Evolutionary conservation across 371 early-diverging fungal genomes (phyloP).

Genomic region (Dinochytrium kinnereticum): DNA sequence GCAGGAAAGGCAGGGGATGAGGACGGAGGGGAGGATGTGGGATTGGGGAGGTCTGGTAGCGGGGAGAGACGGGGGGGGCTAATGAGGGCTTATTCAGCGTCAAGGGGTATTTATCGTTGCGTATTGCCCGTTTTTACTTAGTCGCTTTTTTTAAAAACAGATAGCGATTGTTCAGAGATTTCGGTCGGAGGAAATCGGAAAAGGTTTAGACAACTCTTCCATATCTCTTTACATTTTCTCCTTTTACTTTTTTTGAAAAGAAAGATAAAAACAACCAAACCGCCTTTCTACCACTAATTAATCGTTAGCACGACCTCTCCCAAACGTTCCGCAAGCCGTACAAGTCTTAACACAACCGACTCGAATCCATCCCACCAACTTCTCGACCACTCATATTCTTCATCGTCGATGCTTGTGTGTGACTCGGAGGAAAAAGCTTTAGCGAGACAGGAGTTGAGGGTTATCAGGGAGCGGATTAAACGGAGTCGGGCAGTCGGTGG

Average conservation of each 20-base stretch:
- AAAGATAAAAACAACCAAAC: too few species aligned
- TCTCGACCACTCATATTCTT: not conserved
- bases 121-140: too few species aligned
- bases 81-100: too few species aligned
- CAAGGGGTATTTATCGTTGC: too few species aligned
- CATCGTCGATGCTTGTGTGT: not conserved
- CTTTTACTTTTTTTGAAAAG: too few species aligned
- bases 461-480: slow-evolving; percentile 8
- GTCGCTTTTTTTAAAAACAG: too few species aligned
- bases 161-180: not conserved
- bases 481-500: not conserved
- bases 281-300: too few species aligned
- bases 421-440: slow-evolving; percentile 2
- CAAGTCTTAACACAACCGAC: not conserved
- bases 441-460: slow-evolving; percentile 10
- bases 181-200: not conserved
- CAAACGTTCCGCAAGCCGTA: not conserved
- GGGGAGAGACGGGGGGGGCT: too few species aligned
- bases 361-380: not conserved
- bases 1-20: too few species aligned
- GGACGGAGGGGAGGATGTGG: too few species aligned
- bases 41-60: too few species aligned
- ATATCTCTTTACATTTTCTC: too few species aligned
- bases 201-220: not conserved
- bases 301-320: not conserved